These are phyloP conservation scores for Stachybotrys echinatus DNA, from an alignment of 2,329 filamentous ascomycete species.

Conservation along the genomic window DNA sequence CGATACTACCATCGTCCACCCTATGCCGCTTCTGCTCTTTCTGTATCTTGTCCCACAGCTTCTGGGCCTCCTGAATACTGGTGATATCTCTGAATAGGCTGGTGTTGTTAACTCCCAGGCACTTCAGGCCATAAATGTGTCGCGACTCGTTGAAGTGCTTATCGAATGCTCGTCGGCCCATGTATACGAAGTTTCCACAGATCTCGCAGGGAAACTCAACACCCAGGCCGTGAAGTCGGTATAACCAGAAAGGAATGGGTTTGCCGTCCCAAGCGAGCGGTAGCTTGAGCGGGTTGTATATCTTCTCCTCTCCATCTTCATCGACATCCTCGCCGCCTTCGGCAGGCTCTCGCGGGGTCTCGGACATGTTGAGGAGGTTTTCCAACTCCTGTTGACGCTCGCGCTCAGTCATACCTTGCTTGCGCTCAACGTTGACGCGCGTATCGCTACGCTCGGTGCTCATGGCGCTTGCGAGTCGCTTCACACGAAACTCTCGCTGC, in stretches of 20 bases:
- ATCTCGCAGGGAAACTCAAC: constrained; percentile 96
- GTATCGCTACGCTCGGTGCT: constrained; percentile 85
- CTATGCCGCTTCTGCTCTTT: constrained; percentile 74
- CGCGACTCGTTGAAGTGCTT: constrained; percentile 96
- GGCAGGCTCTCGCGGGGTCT: constrained; percentile 24
- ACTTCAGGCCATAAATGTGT: constrained; percentile 91
- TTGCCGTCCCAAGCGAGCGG: constrained; percentile 98
- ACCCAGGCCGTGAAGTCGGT: constrained; percentile 90
- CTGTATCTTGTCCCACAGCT: constrained; percentile 90
- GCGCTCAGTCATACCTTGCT: constrained; percentile 94
- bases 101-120: constrained; percentile 87
- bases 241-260: constrained; percentile 97
- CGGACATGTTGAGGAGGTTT: constrained; percentile 58
- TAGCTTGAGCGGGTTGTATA: constrained; percentile 95
- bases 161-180: constrained; percentile 91
- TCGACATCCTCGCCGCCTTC: constrained; percentile 64
- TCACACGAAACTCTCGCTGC: constrained; percentile 79
- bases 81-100: constrained; percentile 92
- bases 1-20: constrained; percentile 73
- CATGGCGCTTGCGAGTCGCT: constrained; percentile 75
- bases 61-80: constrained; percentile 80
- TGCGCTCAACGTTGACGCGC: constrained; percentile 89
- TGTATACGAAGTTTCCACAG: constrained; percentile 98
- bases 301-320: constrained; percentile 75
- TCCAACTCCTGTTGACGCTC: constrained; percentile 93